These are phyloP conservation scores for Ogataea ramenticola DNA, from an alignment of 805 yeast species.

Conservation along the genomic window DNA sequence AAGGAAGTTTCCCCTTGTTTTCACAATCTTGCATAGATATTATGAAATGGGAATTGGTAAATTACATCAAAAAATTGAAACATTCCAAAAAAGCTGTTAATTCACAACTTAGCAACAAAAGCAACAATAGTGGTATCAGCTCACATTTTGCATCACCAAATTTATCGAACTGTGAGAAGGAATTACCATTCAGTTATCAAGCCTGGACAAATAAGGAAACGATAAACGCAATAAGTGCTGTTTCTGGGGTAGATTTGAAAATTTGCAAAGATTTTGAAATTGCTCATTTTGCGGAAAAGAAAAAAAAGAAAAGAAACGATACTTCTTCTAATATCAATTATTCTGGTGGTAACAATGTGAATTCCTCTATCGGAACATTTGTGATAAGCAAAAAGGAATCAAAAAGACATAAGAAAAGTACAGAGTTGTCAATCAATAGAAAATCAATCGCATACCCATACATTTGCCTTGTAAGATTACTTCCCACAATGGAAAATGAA, in stretches of 20 bases:
- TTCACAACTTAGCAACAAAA: too few species aligned
- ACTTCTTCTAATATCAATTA: neutral
- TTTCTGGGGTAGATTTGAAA: constrained; percentile 47
- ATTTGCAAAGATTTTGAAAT: constrained; percentile 45
- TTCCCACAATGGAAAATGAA: constrained; percentile 3
- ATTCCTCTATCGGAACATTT: neutral
- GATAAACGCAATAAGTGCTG: constrained; percentile 34
- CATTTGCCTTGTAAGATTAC: constrained; percentile 17
- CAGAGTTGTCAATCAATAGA: constrained; percentile 9
- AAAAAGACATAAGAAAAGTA: neutral
- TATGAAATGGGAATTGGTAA: constrained; percentile 32
- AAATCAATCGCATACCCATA: constrained; percentile 23
- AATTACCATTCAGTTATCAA: constrained; percentile 39
- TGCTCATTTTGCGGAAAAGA: constrained; percentile 29
- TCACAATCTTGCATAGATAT: constrained; percentile 35
- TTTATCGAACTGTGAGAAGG: constrained; percentile 14
- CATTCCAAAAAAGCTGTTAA: too few species aligned
- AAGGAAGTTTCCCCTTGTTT: constrained; percentile 34
- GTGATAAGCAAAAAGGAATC: neutral
- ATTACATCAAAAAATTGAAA: constrained; percentile 22
- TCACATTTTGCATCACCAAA: constrained; percentile 21
- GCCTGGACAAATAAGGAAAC: constrained; percentile 52
- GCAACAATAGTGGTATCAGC: neutral
- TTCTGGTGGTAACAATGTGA: too few species aligned
- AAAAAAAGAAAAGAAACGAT: neutral